Evolutionary conservation across 495 filamentous ascomycete species (phyloP).

Genomic region (Hypomontagnella monticulosa): DNA sequence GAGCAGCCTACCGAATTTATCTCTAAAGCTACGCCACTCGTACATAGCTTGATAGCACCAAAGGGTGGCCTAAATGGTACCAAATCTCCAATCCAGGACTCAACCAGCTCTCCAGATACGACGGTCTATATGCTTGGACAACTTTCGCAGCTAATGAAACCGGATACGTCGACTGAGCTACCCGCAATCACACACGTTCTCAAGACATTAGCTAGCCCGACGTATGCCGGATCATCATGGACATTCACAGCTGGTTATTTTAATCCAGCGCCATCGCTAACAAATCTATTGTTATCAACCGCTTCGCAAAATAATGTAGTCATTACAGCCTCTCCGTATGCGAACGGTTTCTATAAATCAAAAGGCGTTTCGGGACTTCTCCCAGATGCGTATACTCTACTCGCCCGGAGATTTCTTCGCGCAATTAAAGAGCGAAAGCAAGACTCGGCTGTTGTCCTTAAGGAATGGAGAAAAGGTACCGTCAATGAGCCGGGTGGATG

Average conservation of each 20-base stretch:
- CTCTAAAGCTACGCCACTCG: conserved; percentile 67
- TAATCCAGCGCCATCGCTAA: conserved; percentile 88
- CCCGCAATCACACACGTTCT: conserved; percentile 80
- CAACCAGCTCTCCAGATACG: conserved; percentile 61
- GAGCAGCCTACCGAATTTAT: conserved; percentile 73
- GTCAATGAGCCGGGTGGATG: conserved; percentile 84
- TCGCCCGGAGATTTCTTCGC: conserved; percentile 82
- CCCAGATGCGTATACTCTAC: conserved; percentile 88
- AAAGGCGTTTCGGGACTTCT: conserved; percentile 88
- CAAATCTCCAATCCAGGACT: conserved; percentile 19
- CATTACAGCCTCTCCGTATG: conserved; percentile 91
- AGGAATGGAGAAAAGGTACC: conserved; percentile 88
- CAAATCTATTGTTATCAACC: conserved; percentile 78
- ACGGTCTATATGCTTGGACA: conserved; percentile 86
- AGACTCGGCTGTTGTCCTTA: conserved; percentile 71
- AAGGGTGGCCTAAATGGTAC: conserved; percentile 27
- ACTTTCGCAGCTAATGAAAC: conserved; percentile 81
- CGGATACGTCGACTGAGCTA: conserved; percentile 87
- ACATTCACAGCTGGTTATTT: conserved; percentile 98
- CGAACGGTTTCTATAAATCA: conserved; percentile 95
- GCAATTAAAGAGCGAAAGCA: conserved; percentile 69
- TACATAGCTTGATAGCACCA: conserved; percentile 69
- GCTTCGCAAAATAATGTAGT: conserved; percentile 75
- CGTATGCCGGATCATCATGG: conserved; percentile 77
- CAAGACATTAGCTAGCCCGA: conserved; percentile 65